Evolutionary conservation across 495 filamentous ascomycete species (phyloP).

Genomic region (Aspergillus leporis): DNA sequence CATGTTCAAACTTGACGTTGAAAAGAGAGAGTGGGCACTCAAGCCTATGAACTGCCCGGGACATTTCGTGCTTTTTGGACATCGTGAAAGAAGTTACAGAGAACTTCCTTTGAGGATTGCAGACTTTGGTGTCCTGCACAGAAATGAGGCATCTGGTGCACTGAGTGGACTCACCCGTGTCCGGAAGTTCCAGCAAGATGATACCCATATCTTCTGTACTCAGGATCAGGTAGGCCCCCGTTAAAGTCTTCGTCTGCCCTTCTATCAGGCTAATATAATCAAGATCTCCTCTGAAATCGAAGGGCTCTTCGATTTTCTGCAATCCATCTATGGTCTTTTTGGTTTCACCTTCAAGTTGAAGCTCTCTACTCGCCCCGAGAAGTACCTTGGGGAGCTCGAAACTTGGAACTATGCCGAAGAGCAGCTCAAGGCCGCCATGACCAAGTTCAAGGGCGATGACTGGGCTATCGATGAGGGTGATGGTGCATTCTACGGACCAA

Average conservation of each 20-base stretch:
- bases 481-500: constrained; percentile 95
- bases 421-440: constrained; percentile 72
- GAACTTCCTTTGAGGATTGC: constrained; percentile 89
- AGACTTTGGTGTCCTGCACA: constrained; percentile 92
- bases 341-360: constrained; percentile 97
- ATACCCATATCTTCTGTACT: constrained; percentile 90
- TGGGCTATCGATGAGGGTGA: constrained; percentile 94
- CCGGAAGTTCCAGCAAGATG: constrained; percentile 91
- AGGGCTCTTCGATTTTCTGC: constrained; percentile 85
- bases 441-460: constrained; percentile 72
- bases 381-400: constrained; percentile 80
- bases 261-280: constrained; percentile 13
- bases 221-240: constrained; percentile 61
- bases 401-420: constrained; percentile 87
- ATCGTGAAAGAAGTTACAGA: constrained; percentile 78
- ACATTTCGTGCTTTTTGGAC: constrained; percentile 75
- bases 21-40: constrained; percentile 77
- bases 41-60: constrained; percentile 99
- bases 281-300: constrained; percentile 81
- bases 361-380: constrained; percentile 91
- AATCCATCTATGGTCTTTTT: constrained; percentile 80
- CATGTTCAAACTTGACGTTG: constrained; percentile 91
- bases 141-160: constrained; percentile 93
- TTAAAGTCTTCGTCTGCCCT: neutral
- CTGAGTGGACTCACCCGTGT: constrained; percentile 89